Base-by-base conservation (phyloP, 805 yeast species). In the Maudiozyma turicensis region DNA sequence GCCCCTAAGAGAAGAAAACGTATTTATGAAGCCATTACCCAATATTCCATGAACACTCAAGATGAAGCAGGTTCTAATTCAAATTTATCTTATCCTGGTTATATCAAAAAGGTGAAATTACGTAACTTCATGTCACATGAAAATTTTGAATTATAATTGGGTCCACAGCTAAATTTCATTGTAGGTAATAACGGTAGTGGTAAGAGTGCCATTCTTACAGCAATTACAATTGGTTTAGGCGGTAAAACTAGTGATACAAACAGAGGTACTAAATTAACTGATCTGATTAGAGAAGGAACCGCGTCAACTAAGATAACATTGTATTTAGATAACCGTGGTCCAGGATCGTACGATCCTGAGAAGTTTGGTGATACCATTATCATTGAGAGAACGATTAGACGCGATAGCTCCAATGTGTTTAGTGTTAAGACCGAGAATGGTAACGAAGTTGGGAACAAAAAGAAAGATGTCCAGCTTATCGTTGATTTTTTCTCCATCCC, bases 131-230 rank as follows among this genome's bases (percentile, higher is more conserved):
- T 88, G 96, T 88, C 95, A 55, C 99, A 93, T 61, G 83, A 80
- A 44, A 78, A 86, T 48, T 86, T 93, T 58, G 81, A 80, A 49
- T 67, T 93, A 8, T 76, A 74, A 3, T 73, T 90, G 33, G 93
- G 93, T 1, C 89, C 91, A 0, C 78, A 82, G 48, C 73, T 90
- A 56, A 90, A 90, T 63, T 85, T 90, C 60, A 86, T 90, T 49
- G 83, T 86, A 39, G 98, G 98, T 20, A 74, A 84, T 49, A 90
- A 90, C 60, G 98, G 98, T 2, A 81, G 90, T 38, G 98, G 98
- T 32, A 90, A 90, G 61, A 78, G 87, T 61, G 95, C 97, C 1
- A 76, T 90, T 15, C 68, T 90, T 50, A 88, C 96, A 0, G 96
- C 95, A 0, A 80, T 90, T 1, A 80, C 90, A 7, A 82, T 88